These are phyloP conservation scores for Coccinonectria pachysandricola DNA, from an alignment of 2,329 filamentous ascomycete genomes.

Conservation along the genomic window DNA sequence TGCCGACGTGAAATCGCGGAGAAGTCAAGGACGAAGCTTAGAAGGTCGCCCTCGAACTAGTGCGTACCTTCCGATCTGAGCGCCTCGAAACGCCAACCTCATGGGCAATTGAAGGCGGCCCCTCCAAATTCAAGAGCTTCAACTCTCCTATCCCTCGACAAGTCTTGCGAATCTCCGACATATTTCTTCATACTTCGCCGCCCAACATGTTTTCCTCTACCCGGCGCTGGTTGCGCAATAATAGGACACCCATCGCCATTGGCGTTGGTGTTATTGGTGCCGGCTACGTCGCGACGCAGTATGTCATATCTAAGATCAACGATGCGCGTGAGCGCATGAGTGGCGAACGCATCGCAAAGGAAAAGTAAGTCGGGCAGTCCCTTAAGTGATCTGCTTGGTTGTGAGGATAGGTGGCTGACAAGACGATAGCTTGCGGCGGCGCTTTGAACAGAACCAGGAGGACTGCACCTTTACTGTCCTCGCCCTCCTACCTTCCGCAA, in stretches of 20 bases:
- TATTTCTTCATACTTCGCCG: too few relatives aligned
- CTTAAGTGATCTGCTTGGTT: slow-evolving; percentile 1
- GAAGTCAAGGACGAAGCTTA: too few relatives aligned
- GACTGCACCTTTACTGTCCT: slow-evolving; percentile 97
- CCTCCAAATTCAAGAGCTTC: too few relatives aligned
- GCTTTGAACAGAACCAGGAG: slow-evolving; percentile 98
- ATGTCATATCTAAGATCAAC: slow-evolving; percentile 81
- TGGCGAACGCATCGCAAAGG: slow-evolving; percentile 87
- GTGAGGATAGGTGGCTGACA: too few relatives aligned
- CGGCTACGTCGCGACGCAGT: slow-evolving; percentile 86
- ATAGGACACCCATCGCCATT: slow-evolving; percentile 81
- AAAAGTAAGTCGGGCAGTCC: slow-evolving; percentile 58
- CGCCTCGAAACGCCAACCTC: too few relatives aligned
- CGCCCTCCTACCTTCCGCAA: slow-evolving; percentile 85
- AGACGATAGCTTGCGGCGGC: slow-evolving; percentile 71
- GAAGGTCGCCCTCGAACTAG: too few relatives aligned
- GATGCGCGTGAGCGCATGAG: slow-evolving; percentile 95
- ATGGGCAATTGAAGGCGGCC: too few relatives aligned
- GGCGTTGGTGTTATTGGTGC: slow-evolving; percentile 80
- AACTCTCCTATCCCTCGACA: too few relatives aligned
- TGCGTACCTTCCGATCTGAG: too few relatives aligned
- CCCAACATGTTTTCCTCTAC: slow-evolving; percentile 55
- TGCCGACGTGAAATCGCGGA: slow-evolving; percentile 4
- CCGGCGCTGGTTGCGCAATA: slow-evolving; percentile 84
- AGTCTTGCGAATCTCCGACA: too few relatives aligned